Evolutionary conservation across 805 yeast species (phyloP), one percentile per base, ranked within the genome.

Genomic region (Lipomyces japonicus): DNA sequence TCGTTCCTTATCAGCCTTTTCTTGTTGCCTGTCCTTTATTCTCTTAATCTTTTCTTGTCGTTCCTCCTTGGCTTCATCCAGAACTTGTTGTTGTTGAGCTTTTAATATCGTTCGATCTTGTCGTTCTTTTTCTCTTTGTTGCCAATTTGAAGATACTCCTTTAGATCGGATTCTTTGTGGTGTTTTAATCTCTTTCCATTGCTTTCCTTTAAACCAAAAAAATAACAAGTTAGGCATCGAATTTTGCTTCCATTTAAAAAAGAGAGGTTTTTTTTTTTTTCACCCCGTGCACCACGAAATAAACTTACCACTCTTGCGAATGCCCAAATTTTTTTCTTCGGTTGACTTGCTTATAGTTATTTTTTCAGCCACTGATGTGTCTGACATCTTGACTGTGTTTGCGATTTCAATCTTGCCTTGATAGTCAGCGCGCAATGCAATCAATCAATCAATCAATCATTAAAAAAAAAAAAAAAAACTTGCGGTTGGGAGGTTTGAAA

Each of bases 1-100:
- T 62, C 98, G 79, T 66, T 91, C 97, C 68, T 80, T 80, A 68
- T 91, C 98, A 50, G 78, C 96, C 73, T 84, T 84, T 67, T 80
- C 78, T 61, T 82, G 44, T 25, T 26, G 39, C 28, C 39, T 28
- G 16, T 44, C 46, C 31, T 50, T 89, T 64, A 84, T 78, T 68
- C 86, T 82, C 59, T 83, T 86, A 46, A 81, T 65, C 21, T 74
- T 79, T 23, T 76, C 77, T 40, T 81, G 69, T 80, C 49, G 71
- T 80, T 16, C 74, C 73, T 58, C 78, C 81, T 68, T 89, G 30
- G 31, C 88, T 60, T 88, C 97, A 25, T 82, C 84, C 68, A 85
- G 85, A 63, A 91, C 68, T 52, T 79, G 87, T 64, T 78, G 77
- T 50, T 90, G 67, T 63, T 82, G 82, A 40, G 78, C 80, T 65